These are phyloP conservation scores for Nemania bipapillata DNA, from an alignment of 2,329 filamentous ascomycete genomes.

Conservation along the genomic window DNA sequence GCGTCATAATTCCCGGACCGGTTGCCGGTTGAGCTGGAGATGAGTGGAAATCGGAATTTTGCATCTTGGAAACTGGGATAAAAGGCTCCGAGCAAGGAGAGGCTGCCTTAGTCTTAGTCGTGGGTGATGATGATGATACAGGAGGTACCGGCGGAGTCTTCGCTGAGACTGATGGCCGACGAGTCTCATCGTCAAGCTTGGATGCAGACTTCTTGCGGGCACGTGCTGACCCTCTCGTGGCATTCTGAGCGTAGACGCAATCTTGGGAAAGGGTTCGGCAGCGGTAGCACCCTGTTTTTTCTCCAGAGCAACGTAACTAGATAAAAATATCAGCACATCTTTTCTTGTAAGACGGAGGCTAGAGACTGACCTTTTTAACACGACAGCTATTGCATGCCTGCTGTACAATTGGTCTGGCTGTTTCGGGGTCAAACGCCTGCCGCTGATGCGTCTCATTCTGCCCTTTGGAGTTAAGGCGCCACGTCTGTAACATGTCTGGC, in stretches of 20 bases:
- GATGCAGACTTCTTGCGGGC: slow-evolving; percentile 19
- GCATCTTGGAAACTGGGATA: background rate
- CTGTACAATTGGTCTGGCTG: slow-evolving; percentile 25
- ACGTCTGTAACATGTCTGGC: slow-evolving; percentile 29
- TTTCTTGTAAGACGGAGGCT: background rate
- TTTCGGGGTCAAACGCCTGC: slow-evolving; percentile 30
- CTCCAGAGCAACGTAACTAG: slow-evolving; percentile 27
- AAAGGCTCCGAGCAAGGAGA: slow-evolving; percentile 5
- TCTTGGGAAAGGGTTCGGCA: slow-evolving; percentile 23
- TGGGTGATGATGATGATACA: background rate
- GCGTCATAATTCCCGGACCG: background rate
- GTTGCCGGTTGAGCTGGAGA: background rate
- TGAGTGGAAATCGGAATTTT: slow-evolving; percentile 1
- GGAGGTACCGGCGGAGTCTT: slow-evolving; percentile 4
- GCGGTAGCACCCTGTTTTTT: slow-evolving; percentile 28
- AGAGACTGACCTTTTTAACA: slow-evolving; percentile 27
- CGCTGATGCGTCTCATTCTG: slow-evolving; percentile 18
- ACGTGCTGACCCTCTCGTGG: slow-evolving; percentile 15
- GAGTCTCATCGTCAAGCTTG: background rate
- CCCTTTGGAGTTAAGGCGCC: slow-evolving; percentile 31
- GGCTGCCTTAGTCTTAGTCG: background rate
- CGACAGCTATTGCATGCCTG: slow-evolving; percentile 35
- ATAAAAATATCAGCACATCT: background rate
- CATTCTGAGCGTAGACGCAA: slow-evolving; percentile 22
- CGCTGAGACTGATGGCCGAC: slow-evolving; percentile 1